A percentile compares a stretch with the other conserved stretches of the same genome.
phyloP scores from a whole-genome alignment of 768 basidiomycete genomes.

The Lentinula boryana region DNA sequence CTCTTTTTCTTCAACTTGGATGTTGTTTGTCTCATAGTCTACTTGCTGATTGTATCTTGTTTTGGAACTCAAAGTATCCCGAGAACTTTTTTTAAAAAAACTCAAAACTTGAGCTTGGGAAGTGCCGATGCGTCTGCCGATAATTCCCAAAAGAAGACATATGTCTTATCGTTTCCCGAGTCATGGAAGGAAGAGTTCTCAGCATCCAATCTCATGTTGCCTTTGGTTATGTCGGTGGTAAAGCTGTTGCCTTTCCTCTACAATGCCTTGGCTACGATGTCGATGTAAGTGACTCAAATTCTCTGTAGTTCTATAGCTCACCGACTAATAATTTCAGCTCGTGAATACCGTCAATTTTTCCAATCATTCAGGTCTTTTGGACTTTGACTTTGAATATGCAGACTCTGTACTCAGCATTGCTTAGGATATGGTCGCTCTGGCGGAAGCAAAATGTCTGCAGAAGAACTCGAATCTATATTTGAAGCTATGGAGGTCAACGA shows the following conservation, averaged over 20 bases:
- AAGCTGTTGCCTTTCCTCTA: conserved; percentile 70
- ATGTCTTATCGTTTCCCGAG: no score
- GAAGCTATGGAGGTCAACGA: conserved; percentile 67
- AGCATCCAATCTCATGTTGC: conserved; percentile 93
- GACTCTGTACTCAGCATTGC: conserved; percentile 1
- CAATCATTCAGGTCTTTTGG: conserved; percentile 73
- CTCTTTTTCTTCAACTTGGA: not conserved
- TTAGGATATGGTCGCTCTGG: conserved; percentile 79
- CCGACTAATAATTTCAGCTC: conserved; percentile 36
- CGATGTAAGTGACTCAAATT: conserved; percentile 49
- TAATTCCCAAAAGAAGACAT: no score
- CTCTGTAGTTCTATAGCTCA: conserved; percentile 15
- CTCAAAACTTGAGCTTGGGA: no score
- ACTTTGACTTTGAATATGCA: not conserved
- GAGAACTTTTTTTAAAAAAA: no score
- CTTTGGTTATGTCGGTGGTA: conserved; percentile 89
- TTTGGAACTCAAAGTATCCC: not conserved
- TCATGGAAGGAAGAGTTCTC: conserved; percentile 51
- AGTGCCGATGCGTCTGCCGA: no score
- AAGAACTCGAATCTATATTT: conserved; percentile 75
- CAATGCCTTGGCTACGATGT: conserved; percentile 93
- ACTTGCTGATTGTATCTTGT: not conserved
- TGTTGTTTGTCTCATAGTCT: not conserved
- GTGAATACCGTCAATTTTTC: conserved; percentile 93
- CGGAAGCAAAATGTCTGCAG: conserved; percentile 72